These are phyloP conservation scores for Westerdykella aurantiaca DNA, from an alignment of 2,329 filamentous ascomycete species.

Conservation along the genomic window DNA sequence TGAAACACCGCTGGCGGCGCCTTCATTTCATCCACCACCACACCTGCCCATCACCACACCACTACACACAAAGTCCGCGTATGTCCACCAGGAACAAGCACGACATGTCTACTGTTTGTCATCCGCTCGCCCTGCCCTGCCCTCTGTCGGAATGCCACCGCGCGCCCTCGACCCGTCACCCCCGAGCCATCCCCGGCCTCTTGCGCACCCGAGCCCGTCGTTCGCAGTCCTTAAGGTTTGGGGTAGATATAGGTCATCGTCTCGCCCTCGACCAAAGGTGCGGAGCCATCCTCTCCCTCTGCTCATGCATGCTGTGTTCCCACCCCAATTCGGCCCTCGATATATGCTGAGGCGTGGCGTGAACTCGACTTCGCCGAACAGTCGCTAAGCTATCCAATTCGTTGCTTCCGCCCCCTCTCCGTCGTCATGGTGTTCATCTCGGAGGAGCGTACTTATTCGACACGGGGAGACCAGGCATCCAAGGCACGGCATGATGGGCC, in stretches of 20 bases:
- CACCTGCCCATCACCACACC: neutral
- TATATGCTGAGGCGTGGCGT: conserved; percentile 8
- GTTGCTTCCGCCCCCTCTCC: conserved; percentile 3
- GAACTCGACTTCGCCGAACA: neutral
- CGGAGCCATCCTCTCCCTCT: no score
- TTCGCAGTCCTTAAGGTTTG: conserved; percentile 5
- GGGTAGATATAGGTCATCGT: conserved; percentile 4
- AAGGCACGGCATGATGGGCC: conserved; percentile 1
- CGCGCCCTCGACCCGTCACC: neutral
- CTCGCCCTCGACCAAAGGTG: no score
- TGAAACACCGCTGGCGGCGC: conserved; percentile 2
- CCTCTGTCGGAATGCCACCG: neutral
- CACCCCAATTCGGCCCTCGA: conserved; percentile 2
- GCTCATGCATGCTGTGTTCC: conserved; percentile 3
- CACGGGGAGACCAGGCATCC: neutral
- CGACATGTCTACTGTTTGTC: no score
- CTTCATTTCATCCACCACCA: neutral
- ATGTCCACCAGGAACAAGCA: no score
- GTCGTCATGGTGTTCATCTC: conserved; percentile 5
- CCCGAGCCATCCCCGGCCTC: neutral
- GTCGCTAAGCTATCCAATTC: conserved; percentile 1
- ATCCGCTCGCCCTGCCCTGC: neutral
- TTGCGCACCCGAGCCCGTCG: neutral
- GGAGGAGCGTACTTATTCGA: neutral
- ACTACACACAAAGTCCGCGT: no score